A percentile compares a stretch with the other conserved stretches of the same genome.
phyloP scores from a whole-genome alignment of 1,139 yeast species.

The Suhomyces panamericanus region DNA sequence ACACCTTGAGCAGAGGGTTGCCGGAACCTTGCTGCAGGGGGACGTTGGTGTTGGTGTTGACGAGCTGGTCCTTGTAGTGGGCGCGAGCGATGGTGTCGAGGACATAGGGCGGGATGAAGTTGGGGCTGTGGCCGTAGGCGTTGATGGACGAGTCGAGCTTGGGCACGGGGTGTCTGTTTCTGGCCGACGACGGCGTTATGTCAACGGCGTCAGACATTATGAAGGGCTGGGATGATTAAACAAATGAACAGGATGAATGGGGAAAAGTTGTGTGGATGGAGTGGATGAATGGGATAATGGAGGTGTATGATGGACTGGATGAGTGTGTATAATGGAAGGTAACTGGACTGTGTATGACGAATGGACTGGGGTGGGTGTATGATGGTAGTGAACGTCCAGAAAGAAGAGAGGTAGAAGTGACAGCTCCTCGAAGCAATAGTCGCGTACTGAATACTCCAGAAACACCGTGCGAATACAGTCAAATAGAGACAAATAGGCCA shows the following conservation, averaged over 20 bases:
- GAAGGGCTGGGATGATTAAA: too few species aligned
- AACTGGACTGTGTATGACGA: too few species aligned
- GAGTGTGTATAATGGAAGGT: too few species aligned
- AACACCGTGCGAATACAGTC: too few species aligned
- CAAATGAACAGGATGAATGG: too few species aligned
- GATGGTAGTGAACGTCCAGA: background rate
- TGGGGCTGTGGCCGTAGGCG: conserved; percentile 39
- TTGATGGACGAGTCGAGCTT: conserved; percentile 20
- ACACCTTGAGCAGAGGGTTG: conserved; percentile 9
- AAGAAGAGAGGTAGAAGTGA: too few species aligned
- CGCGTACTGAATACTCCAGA: too few species aligned
- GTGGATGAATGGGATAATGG: too few species aligned
- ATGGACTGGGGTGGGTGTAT: too few species aligned
- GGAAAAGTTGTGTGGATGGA: too few species aligned
- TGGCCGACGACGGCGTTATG: background rate
- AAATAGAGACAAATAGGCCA: too few species aligned
- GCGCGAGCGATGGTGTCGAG: conserved; percentile 53
- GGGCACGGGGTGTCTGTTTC: conserved; percentile 2
- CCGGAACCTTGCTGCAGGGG: conserved; percentile 10
- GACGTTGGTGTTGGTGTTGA: conserved; percentile 32
- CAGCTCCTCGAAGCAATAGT: background rate
- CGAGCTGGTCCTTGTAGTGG: conserved; percentile 40
- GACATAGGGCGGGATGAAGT: conserved; percentile 57
- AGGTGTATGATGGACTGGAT: too few species aligned
- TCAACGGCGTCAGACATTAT: background rate